These are phyloP conservation scores for Phytophthora rubi DNA, from an alignment of 352 stramenopile species.

Conservation along the genomic window DNA sequence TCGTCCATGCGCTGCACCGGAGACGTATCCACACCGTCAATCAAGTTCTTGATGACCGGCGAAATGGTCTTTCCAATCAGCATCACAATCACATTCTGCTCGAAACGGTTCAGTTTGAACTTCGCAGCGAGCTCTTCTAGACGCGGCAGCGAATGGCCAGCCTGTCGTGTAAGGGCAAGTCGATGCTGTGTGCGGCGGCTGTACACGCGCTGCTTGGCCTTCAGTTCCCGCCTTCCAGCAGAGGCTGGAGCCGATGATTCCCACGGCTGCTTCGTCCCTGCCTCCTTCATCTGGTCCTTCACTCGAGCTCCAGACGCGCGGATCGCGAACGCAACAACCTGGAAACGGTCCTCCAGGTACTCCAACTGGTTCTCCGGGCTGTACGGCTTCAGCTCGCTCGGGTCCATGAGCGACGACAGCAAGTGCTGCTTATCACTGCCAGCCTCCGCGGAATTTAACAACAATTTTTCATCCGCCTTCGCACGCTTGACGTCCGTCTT, in stretches of 20 bases:
- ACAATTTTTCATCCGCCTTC: slow-evolving; percentile 35
- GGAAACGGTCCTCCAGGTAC: slow-evolving; percentile 89
- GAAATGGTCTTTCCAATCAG: slow-evolving; percentile 91
- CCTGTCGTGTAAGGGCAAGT: slow-evolving; percentile 67
- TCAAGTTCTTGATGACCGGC: slow-evolving; percentile 88
- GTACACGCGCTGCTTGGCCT: slow-evolving; percentile 87
- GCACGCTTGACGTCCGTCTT: slow-evolving; percentile 43
- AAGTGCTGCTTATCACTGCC: slow-evolving; percentile 37
- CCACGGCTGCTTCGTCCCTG: slow-evolving; percentile 83
- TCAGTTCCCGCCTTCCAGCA: slow-evolving; percentile 78
- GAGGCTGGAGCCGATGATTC: slow-evolving; percentile 66
- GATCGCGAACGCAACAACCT: slow-evolving; percentile 89
- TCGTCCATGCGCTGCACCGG: slow-evolving; percentile 90
- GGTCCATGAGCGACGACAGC: slow-evolving; percentile 53
- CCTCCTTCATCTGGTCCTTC: slow-evolving; percentile 92
- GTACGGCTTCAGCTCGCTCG: slow-evolving; percentile 82
- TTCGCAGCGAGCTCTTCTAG: slow-evolving; percentile 78
- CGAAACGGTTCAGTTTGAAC: slow-evolving; percentile 88
- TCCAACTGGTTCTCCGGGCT: slow-evolving; percentile 84
- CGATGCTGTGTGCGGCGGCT: slow-evolving; percentile 71
- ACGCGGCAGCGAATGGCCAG: slow-evolving; percentile 64
- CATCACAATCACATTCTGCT: slow-evolving; percentile 92
- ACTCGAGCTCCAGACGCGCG: slow-evolving; percentile 81
- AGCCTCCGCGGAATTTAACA: slow-evolving; percentile 29
- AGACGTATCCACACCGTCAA: slow-evolving; percentile 86